phyloP scores from a whole-genome alignment of 1,284 basidiomycete species.

The Sanghuangporus sanghuang region DNA sequence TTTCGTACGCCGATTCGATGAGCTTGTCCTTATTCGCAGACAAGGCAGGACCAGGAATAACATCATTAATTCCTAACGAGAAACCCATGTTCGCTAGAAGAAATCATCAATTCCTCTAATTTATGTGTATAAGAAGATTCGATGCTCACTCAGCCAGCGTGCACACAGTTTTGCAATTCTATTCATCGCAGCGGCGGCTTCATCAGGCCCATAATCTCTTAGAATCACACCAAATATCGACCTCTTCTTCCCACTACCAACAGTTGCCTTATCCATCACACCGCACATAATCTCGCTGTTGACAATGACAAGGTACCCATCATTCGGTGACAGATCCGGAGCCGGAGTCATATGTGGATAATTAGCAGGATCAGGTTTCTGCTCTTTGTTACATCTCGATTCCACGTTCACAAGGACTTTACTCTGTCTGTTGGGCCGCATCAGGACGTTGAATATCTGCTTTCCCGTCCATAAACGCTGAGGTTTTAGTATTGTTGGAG shows the following conservation, averaged over 20 bases:
- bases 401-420: slow-evolving; percentile 93
- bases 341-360: slow-evolving; percentile 60
- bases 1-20: slow-evolving; percentile 86
- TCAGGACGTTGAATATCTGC: slow-evolving; percentile 95
- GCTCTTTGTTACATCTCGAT: slow-evolving; percentile 91
- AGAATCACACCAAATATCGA: slow-evolving; percentile 98
- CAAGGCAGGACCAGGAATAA: slow-evolving; percentile 89
- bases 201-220: slow-evolving; percentile 94
- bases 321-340: slow-evolving; percentile 92
- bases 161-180: slow-evolving; percentile 94
- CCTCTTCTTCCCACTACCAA: slow-evolving; percentile 99
- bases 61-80: slow-evolving; percentile 98
- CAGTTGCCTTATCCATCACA: slow-evolving; percentile 97
- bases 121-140: not conserved
- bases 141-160: slow-evolving; percentile 76
- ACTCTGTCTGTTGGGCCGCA: slow-evolving; percentile 87
- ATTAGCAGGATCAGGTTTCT: slow-evolving; percentile 68
- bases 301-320: slow-evolving; percentile 95
- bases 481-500: slow-evolving; percentile 93
- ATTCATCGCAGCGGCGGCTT: slow-evolving; percentile 95
- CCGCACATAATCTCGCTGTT: slow-evolving; percentile 99
- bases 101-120: not conserved
- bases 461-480: slow-evolving; percentile 96
- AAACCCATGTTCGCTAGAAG: slow-evolving; percentile 89
- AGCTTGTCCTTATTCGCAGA: slow-evolving; percentile 80